These are phyloP conservation scores for Brassica juncea DNA, from an alignment of 345 rosid genomes.

Conservation along the genomic window DNA sequence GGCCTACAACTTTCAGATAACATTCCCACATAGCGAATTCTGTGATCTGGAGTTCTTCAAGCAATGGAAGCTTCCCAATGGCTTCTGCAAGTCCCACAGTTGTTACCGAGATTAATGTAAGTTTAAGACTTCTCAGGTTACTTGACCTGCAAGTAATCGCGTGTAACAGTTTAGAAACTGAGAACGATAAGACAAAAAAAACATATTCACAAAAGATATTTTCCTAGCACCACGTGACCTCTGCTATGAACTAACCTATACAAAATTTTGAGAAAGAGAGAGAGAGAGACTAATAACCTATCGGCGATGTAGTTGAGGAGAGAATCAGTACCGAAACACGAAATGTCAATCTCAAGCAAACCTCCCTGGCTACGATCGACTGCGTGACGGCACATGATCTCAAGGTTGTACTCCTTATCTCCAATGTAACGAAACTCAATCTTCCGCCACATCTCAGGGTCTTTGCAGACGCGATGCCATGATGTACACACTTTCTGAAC, in stretches of 20 bases:
- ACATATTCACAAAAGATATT: neutral
- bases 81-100: slow-evolving; percentile 46
- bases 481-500: neutral
- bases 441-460: neutral
- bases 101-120: slow-evolving; percentile 43
- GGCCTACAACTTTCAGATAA: neutral
- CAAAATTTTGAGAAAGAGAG: no score
- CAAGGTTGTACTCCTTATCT: neutral
- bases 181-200: no score
- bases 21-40: neutral
- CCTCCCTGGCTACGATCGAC: neutral
- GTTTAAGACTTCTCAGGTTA: slow-evolving; percentile 50
- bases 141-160: slow-evolving; percentile 43
- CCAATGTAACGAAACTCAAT: neutral
- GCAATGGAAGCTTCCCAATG: slow-evolving; percentile 48
- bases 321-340: no score
- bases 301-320: no score
- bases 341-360: no score
- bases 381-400: slow-evolving; percentile 43
- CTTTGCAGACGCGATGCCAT: neutral
- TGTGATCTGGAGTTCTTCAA: slow-evolving; percentile 62
- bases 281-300: no score
- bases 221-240: no score
- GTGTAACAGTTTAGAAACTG: neutral
- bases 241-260: no score